Conservation (phyloP, 2,329 filamentous ascomycete species). For the Fusarium devonianum region DNA sequence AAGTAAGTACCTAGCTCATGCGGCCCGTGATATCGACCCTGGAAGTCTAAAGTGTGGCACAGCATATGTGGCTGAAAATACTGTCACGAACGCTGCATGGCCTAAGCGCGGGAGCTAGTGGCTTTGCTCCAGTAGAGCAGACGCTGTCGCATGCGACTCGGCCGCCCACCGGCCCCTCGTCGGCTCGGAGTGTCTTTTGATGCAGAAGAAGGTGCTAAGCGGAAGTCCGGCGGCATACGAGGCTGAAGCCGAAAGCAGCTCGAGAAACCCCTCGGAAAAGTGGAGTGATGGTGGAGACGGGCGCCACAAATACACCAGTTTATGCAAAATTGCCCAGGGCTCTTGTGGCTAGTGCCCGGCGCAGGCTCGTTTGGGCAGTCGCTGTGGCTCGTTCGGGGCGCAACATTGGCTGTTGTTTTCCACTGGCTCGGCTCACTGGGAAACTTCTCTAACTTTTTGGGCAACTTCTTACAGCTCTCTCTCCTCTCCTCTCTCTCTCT, state of each 20-base stretch:
- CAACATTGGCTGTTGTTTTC: slow-evolving; percentile 37
- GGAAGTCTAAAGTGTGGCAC: slow-evolving; percentile 14
- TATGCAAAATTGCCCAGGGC: slow-evolving; percentile 29
- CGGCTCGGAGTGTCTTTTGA: slow-evolving; percentile 21
- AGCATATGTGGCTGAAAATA: background rate
- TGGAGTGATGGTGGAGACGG: slow-evolving; percentile 32
- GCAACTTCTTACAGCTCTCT: slow-evolving; percentile 7
- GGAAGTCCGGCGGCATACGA: slow-evolving; percentile 44
- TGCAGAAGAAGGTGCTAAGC: slow-evolving; percentile 17
- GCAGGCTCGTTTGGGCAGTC: slow-evolving; percentile 20
- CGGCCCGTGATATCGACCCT: too few relatives aligned
- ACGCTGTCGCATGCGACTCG: slow-evolving; percentile 8
- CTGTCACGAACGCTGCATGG: slow-evolving; percentile 26
- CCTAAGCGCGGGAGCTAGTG: slow-evolving; percentile 27
- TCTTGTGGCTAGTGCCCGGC: slow-evolving; percentile 33
- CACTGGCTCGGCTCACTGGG: slow-evolving; percentile 23
- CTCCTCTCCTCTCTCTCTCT: slow-evolving; percentile 24
- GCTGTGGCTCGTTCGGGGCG: slow-evolving; percentile 25
- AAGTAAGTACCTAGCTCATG: too few relatives aligned
- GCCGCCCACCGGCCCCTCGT: slow-evolving; percentile 30
- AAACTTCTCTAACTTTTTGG: slow-evolving; percentile 22
- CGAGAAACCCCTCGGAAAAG: slow-evolving; percentile 41
- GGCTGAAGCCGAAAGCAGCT: slow-evolving; percentile 38
- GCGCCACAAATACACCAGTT: slow-evolving; percentile 22
- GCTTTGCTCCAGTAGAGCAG: background rate